Evolutionary conservation across 2,329 filamentous ascomycete genomes (phyloP).

Genomic region (Fusarium foetens): DNA sequence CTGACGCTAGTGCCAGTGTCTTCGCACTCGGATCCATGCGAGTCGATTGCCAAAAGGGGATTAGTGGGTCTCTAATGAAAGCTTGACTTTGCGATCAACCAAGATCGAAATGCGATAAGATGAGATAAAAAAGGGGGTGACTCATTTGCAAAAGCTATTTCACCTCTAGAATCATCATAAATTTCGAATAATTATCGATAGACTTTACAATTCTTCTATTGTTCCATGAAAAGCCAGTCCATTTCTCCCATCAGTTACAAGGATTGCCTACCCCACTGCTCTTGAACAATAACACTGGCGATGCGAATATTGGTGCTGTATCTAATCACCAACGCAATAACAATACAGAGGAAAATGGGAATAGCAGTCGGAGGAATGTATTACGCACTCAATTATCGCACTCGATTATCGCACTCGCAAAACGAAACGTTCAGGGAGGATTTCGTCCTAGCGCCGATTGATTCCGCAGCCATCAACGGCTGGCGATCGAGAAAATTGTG

Average conservation of each 20-base stretch:
- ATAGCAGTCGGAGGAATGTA: neutral
- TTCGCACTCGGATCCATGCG: constrained; percentile 13
- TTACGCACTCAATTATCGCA: neutral
- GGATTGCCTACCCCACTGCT: no score
- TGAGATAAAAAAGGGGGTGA: neutral
- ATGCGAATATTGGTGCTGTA: fast-evolving
- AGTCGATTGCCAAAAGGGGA: neutral
- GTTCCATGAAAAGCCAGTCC: fast-evolving
- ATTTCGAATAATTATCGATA: fast-evolving
- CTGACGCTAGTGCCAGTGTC: neutral
- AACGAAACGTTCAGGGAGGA: neutral
- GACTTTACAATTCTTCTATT: fast-evolving
- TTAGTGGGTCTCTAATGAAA: neutral
- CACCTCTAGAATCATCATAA: fast-evolving
- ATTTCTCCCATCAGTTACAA: fast-evolving
- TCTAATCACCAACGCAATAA: neutral
- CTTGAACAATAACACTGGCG: no score
- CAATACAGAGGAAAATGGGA: fast-evolving
- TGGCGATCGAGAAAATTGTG: neutral
- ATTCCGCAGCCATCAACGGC: neutral
- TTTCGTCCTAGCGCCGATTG: neutral
- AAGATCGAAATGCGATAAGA: neutral
- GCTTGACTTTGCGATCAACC: neutral
- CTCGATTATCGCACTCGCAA: neutral
- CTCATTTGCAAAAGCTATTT: fast-evolving